Percentiles rank a stretch among this genome's conserved stretches.
These are phyloP conservation scores for Phytophthora fragariae DNA, from an alignment of 352 stramenopile species.

Conservation along the genomic window DNA sequence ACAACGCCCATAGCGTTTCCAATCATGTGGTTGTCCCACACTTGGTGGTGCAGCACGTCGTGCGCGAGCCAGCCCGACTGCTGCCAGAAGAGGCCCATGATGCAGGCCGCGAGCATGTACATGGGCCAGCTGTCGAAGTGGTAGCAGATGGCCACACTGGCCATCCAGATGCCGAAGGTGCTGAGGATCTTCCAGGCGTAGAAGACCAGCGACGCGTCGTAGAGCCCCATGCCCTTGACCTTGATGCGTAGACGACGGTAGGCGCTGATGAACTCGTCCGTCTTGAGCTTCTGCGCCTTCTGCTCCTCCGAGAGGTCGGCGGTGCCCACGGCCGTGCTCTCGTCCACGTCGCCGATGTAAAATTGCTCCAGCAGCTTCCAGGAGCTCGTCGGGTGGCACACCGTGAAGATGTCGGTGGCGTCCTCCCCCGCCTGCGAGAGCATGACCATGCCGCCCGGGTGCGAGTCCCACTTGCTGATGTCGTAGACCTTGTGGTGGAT, in stretches of 20 bases:
- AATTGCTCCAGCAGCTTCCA: conserved; percentile 96
- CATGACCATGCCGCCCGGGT: conserved; percentile 94
- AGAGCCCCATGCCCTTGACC: conserved; percentile 95
- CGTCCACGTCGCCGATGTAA: conserved; percentile 97
- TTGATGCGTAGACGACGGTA: conserved; percentile 96
- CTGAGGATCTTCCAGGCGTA: conserved; percentile 97
- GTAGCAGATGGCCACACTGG: conserved; percentile 90
- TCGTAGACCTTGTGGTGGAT: conserved; percentile 94
- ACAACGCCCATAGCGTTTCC: conserved; percentile 94
- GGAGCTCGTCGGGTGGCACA: conserved; percentile 96
- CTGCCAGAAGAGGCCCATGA: conserved; percentile 98
- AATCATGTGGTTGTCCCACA: conserved; percentile 95
- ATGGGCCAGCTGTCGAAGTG: conserved; percentile 78
- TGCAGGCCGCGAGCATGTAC: conserved; percentile 91
- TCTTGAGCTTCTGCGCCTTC: conserved; percentile 57
- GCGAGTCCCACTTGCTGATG: conserved; percentile 85
- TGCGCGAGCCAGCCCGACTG: conserved; percentile 98
- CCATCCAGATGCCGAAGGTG: conserved; percentile 92
- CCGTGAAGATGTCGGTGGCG: conserved; percentile 98
- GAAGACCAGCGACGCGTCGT: conserved; percentile 92
- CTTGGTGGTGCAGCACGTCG: conserved; percentile 98
- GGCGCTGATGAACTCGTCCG: conserved; percentile 95
- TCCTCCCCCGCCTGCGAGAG: conserved; percentile 98
- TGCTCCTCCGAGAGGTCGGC: conserved; percentile 54
- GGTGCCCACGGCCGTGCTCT: conserved; percentile 48